Evolutionary conservation across 2,329 filamentous ascomycete genomes (phyloP).

Genomic region (Talaromyces sp.): DNA sequence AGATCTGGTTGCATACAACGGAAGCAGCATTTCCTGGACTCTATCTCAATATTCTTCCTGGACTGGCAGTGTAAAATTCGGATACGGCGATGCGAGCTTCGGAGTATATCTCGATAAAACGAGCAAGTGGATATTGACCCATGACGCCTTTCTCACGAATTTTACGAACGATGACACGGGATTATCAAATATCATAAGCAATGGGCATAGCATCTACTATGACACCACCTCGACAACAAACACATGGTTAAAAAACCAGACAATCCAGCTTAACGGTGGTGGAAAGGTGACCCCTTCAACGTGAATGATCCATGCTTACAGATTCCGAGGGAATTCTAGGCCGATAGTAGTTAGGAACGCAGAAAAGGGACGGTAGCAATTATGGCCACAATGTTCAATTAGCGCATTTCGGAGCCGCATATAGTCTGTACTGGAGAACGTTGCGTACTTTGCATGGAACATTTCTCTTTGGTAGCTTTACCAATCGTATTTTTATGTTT

Average conservation of each 20-base stretch:
- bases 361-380: too few species aligned
- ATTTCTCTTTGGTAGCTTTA: not conserved
- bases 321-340: too few species aligned
- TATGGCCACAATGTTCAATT: too few species aligned
- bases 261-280: not conserved
- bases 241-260: not conserved
- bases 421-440: too few species aligned
- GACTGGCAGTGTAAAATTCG: not conserved
- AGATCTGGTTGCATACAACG: slow-evolving; percentile 31
- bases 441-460: not conserved
- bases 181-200: not conserved
- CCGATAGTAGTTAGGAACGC: too few species aligned
- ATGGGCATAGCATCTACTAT: not conserved
- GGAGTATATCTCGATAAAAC: not conserved
- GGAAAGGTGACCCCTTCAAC: not conserved
- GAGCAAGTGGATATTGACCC: not conserved
- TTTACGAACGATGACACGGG: not conserved
- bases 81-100: not conserved
- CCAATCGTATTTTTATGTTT: not conserved
- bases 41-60: not conserved
- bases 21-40: slow-evolving; percentile 1
- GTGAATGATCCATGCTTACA: too few species aligned
- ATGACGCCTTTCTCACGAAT: not conserved
- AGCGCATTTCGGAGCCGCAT: too few species aligned
- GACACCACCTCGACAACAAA: not conserved